phyloP scores from a whole-genome alignment of 1,284 basidiomycete genomes.

The Cystobasidiaceae sp. region DNA sequence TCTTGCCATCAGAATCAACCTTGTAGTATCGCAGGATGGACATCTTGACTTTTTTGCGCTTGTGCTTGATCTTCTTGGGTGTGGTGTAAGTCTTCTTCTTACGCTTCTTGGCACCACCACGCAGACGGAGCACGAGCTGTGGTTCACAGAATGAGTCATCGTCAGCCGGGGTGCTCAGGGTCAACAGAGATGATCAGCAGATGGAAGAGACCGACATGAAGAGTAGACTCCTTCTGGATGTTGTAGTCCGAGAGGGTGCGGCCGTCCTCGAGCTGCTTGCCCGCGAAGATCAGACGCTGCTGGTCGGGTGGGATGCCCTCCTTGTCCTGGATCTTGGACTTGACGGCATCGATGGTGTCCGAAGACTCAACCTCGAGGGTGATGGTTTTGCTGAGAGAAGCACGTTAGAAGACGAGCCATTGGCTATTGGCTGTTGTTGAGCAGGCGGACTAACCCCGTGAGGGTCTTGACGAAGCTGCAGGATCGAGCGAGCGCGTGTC shows the following conservation, averaged over 20 bases:
- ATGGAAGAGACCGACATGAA: constrained; percentile 35
- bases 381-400: constrained; percentile 51
- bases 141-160: background rate
- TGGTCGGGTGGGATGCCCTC: constrained; percentile 82
- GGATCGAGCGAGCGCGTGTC: constrained; percentile 32
- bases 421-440: constrained; percentile 1
- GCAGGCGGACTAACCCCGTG: constrained; percentile 13
- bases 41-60: constrained; percentile 99
- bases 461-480: constrained; percentile 44
- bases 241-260: constrained; percentile 51
- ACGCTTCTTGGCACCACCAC: constrained; percentile 97
- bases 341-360: constrained; percentile 57
- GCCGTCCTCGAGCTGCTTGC: constrained; percentile 75
- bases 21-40: constrained; percentile 99
- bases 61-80: constrained; percentile 99
- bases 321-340: constrained; percentile 54
- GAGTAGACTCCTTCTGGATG: constrained; percentile 48
- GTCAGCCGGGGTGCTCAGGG: background rate
- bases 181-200: constrained; percentile 26
- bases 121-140: constrained; percentile 57
- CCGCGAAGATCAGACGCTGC: constrained; percentile 96
- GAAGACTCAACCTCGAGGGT: constrained; percentile 55
- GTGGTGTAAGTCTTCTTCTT: constrained; percentile 92
- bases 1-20: constrained; percentile 98
- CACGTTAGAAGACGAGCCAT: constrained; percentile 51